A percentile compares a stretch with the other conserved stretches of the same genome.
phyloP scores from a whole-genome alignment of 192 early-diverging fungal genomes.

The Gryganskiella cystojenkinii region DNA sequence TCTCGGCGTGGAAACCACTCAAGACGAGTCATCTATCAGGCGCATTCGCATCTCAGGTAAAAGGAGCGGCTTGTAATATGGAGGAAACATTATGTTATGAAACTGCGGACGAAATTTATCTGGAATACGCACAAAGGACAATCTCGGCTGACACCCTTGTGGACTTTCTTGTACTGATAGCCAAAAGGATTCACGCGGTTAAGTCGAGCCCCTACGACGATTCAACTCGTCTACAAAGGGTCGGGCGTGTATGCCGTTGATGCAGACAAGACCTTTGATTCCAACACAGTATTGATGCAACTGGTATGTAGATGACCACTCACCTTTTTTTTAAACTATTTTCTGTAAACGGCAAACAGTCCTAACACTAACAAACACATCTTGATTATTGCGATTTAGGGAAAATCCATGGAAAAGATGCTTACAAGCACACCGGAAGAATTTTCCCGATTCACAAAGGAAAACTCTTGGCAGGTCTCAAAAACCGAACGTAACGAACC shows the following conservation, averaged over 20 bases:
- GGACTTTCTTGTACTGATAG: slow-evolving; percentile 22
- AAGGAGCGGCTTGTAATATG: background rate
- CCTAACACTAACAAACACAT: no score
- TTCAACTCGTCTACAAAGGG: slow-evolving; percentile 71
- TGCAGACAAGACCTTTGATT: slow-evolving; percentile 81
- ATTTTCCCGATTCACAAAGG: slow-evolving; percentile 75
- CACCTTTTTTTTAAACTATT: no score
- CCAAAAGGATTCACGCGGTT: slow-evolving; percentile 69
- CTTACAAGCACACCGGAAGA: slow-evolving; percentile 74
- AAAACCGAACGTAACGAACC: slow-evolving; percentile 55
- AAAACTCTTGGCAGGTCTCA: slow-evolving; percentile 55
- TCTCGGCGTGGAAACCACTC: slow-evolving; percentile 72
- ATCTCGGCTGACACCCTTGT: no score
- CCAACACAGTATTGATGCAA: slow-evolving; percentile 77
- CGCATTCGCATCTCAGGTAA: slow-evolving; percentile 70
- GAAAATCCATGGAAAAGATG: slow-evolving; percentile 90
- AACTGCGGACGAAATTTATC: background rate
- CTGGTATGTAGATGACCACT: slow-evolving; percentile 66
- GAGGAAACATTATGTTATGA: background rate
- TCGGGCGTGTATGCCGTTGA: slow-evolving; percentile 87
- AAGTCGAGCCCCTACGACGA: slow-evolving; percentile 74
- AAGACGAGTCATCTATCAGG: slow-evolving; percentile 70
- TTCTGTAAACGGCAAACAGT: no score
- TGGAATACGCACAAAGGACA: no score
- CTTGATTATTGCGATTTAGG: no score